Conservation (phyloP, 192 early-diverging fungal genomes). For the Mortierella hygrophila region DNA sequence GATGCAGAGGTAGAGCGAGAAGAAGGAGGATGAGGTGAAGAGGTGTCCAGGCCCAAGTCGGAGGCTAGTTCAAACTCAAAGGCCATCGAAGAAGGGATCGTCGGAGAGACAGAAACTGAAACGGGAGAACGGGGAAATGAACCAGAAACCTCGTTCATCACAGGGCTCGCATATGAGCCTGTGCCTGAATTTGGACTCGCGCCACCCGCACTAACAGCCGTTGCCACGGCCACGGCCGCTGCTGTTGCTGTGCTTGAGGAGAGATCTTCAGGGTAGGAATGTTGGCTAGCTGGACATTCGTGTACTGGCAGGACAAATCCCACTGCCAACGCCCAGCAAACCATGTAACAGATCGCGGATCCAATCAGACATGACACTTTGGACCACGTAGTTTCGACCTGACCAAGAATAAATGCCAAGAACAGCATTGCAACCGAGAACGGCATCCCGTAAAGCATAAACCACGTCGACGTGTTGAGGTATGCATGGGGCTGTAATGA, state of each 20-base stretch:
- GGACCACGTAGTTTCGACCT: slow-evolving; percentile 28
- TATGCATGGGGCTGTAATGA: not conserved
- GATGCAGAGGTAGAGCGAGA: not conserved
- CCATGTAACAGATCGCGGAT: slow-evolving; percentile 30
- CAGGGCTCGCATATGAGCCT: not conserved
- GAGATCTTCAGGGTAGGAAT: not conserved
- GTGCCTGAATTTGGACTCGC: not conserved
- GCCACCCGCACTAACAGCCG: not conserved
- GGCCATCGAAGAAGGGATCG: slow-evolving; percentile 11
- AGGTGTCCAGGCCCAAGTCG: not conserved
- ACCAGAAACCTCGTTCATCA: not conserved
- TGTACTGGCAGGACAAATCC: slow-evolving; percentile 2
- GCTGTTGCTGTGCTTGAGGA: not conserved
- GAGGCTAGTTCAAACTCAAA: slow-evolving; percentile 23
- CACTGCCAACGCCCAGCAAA: slow-evolving; percentile 32
- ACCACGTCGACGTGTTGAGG: slow-evolving; percentile 25
- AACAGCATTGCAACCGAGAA: slow-evolving; percentile 31
- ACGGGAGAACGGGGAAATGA: not conserved
- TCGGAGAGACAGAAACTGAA: not conserved
- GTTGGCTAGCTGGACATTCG: not conserved
- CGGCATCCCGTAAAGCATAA: slow-evolving; percentile 33
- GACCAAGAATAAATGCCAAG: slow-evolving; percentile 23
- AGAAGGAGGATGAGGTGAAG: not conserved
- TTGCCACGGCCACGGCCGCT: not conserved
- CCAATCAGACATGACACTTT: slow-evolving; percentile 33